Evolutionary conservation across 2,329 filamentous ascomycete species (phyloP), one percentile per base, ranked within the genome.

Genomic region (Aspergillus japonicus): DNA sequence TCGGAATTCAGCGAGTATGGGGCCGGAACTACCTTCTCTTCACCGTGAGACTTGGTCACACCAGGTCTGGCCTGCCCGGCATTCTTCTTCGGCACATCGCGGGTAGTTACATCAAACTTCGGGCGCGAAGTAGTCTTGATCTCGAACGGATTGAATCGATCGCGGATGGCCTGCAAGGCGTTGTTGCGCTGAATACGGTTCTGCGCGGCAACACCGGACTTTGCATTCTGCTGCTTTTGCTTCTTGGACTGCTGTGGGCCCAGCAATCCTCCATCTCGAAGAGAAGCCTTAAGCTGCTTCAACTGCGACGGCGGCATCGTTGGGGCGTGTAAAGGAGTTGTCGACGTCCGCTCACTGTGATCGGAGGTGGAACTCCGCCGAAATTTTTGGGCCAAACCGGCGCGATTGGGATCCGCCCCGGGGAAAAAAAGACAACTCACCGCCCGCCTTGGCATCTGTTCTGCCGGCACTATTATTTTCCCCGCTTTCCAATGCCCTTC

Each of bases 71-170:
- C 90, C 64, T 89, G 82, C 63, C 89, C 76, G 26, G 82, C 80
- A 29, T 80, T 80, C 31, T 77, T 77, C 12, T 79, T 77, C 5
- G 85, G 82, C 0, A 64, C 67, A 59, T 85, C 85, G 64, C 85
- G 86, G 56, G 84, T 93, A 0, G 90, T 92, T 49, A 93, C 89
- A 48, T 94, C 88, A 65, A 96, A 96, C 71, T 98, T 98, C 58
- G 87, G 87, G 0, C 88, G 90, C 1, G 88, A 83, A 47, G 89
- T 87, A 60, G 90, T 87, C 77, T 96, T 96, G 74, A 96, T 86
- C 73, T 99, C 95, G 77, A 99, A 99, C 0, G 95, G 95, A 75
- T 99, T 99, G 85, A 98, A 98, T 67, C 93, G 89, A 71, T 98
- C 93, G 72, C 95, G 89, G 73, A 99, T 97, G 59, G 86, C 87